Base-by-base conservation (phyloP, 371 early-diverging fungal species). In the Coemansia sp. region DNA sequence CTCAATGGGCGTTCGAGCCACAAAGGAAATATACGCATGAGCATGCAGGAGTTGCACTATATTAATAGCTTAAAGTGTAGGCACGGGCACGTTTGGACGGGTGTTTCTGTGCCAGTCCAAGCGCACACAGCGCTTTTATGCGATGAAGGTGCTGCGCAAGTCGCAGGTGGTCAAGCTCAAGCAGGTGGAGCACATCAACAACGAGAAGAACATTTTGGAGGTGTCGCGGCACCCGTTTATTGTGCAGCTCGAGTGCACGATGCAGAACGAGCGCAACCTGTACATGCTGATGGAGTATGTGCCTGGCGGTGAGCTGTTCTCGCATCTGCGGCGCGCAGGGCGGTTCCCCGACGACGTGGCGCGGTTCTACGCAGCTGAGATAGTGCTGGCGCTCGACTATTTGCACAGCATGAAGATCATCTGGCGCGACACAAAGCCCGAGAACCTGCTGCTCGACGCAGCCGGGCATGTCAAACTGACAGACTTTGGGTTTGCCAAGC, bases 401-500 rank as follows among this genome's bases (percentile, higher is more conserved):
- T 81, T 99, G 16, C 99, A 99, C 79, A 82, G 84, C 16, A 82
- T 92, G 55, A 91, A 93, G 76, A 92, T 99, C 66, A 94, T 97
- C 2, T 98, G 97, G 83, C 88, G 98, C 16, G 97, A 98, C 79
- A 88, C 96, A 64, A 98, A 97, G 73, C 90, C 88, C 1, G 90
- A 94, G 77, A 95, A 95, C 70, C 94, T 96, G 51, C 78, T 97
- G 64, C 80, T 97, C 51, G 89, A 89, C 6, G 79, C 82, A 13
- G 84, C 85, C 60, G 99, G 99, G 4, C 95, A 99, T 80, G 93
- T 99, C 77, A 96, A 97, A 82, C 92, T 99, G 61, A 96, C 96
- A 5, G 99, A 99, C 82, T 97, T 99, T 84, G 99, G 99, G 2
- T 99, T 99, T 84, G 97, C 99, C 51, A 99, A 98, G 77, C 81